phyloP scores from a whole-genome alignment of 2,329 filamentous ascomycete genomes.

The Chaetomium sp. region DNA sequence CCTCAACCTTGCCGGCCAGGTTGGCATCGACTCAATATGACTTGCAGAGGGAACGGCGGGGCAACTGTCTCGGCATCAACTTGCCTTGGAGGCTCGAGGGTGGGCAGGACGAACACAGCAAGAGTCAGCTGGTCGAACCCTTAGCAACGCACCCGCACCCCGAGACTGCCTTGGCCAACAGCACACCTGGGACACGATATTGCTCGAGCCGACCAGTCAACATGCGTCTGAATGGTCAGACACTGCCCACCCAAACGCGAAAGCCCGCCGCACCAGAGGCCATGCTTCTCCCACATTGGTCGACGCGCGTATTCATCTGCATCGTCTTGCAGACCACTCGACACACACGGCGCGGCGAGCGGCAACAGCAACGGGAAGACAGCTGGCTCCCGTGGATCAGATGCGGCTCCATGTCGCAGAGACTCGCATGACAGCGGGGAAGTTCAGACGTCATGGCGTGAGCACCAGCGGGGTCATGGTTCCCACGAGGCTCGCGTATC shows the following conservation, averaged over 20 bases:
- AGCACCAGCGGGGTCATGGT: background rate
- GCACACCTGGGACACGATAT: background rate
- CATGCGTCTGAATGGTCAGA: conserved; percentile 2
- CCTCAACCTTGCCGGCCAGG: conserved; percentile 17
- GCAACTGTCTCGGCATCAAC: conserved; percentile 18
- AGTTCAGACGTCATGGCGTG: background rate
- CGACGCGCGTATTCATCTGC: conserved; percentile 18
- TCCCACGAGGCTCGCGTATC: conserved; percentile 21
- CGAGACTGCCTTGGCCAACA: background rate
- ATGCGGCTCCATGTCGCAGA: conserved; percentile 5
- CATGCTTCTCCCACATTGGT: conserved; percentile 24
- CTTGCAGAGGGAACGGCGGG: conserved; percentile 22
- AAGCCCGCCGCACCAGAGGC: background rate
- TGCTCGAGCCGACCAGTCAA: background rate
- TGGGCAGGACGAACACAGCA: background rate
- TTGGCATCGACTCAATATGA: conserved; percentile 16
- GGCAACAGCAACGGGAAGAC: background rate
- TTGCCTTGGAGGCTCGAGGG: background rate
- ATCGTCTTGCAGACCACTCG: conserved; percentile 11
- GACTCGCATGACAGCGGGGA: background rate
- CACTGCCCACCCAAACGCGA: conserved; percentile 21
- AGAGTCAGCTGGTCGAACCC: background rate
- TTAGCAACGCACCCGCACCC: background rate
- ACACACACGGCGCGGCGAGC: background rate
- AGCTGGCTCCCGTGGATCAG: conserved; percentile 10